Base-by-base conservation (phyloP, 306 rosid species). In the Medicago ruthenica region DNA sequence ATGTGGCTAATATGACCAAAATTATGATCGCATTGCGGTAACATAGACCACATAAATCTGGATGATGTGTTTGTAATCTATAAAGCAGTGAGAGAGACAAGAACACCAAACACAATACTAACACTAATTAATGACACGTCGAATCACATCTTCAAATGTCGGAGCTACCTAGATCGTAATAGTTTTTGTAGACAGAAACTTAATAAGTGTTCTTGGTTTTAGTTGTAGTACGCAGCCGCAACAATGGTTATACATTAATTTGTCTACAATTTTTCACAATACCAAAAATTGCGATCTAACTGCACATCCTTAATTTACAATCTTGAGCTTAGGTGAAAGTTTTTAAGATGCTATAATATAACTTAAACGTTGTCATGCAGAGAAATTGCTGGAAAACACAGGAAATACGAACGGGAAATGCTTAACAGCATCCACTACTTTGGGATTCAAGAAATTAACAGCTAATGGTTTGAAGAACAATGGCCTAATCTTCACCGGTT, bases 391-490 rank as follows among this genome's bases (percentile, higher is more conserved):
- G 39, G 97, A 92, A 57, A 84, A 50, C 1, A 20, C 41, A n/a
- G 63, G 81, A 73, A 78, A 18, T 64, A 41, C 67, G 36, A 53
- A 47, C 3, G 93, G 92, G 11, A 90, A 92, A 80, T 92, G 97
- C 87, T 4, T 68, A 6, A 48, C 83, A 6, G 93, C 96, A 27
- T 37, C 89, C 1, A 21, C 89, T 8, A 53, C 82, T 7, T 36
- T 92, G n/a, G 87, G 27, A 14, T 53, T 51, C 60, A 92, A 90
- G 88, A 84, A 83, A 80, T 44, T 92, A 60, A 39, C 74, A 2
- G 93, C 61, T 16, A 92, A 90, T 47, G 96, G 97, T 2, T 83
- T 92, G 70, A 92, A 90, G 85, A 88, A 81, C 27, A 64, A 81
- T 11, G 84, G 79, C 12, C 4, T 57, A 11, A 67, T 88, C 55